phyloP scores from a whole-genome alignment of 306 rosid genomes.

The Prosopis cineraria region DNA sequence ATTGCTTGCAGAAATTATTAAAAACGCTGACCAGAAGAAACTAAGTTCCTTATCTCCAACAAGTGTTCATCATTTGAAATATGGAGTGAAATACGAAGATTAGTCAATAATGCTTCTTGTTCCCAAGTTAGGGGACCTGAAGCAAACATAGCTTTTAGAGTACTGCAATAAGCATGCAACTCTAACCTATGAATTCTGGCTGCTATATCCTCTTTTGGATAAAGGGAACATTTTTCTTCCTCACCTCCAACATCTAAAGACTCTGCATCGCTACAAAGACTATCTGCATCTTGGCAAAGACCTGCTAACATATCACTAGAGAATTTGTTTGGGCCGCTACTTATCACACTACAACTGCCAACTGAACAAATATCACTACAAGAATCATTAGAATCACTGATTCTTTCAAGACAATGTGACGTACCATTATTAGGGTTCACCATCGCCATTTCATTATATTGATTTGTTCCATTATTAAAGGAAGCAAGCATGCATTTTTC shows the following conservation, averaged over 20 bases:
- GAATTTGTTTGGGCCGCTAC: conserved; percentile 43
- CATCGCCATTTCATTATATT: conserved; percentile 47
- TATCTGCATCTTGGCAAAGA: conserved; percentile 52
- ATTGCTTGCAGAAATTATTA: conserved; percentile 26
- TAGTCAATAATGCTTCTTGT: conserved; percentile 76
- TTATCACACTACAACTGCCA: conserved; percentile 79
- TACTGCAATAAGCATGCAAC: conserved; percentile 67
- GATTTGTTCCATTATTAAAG: conserved; percentile 47
- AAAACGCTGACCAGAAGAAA: conserved; percentile 39
- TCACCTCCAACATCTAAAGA: conserved; percentile 51
- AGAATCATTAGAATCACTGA: conserved; percentile 48
- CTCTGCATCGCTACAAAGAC: conserved; percentile 65
- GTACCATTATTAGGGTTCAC: conserved; percentile 38
- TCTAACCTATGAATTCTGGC: conserved; percentile 71
- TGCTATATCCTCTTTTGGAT: conserved; percentile 45
- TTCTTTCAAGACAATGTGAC: conserved; percentile 51
- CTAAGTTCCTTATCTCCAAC: conserved; percentile 44
- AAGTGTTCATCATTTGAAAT: conserved; percentile 82
- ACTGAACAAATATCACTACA: conserved; percentile 71
- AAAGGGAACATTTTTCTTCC: conserved; percentile 44
- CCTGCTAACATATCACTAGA: conserved; percentile 51
- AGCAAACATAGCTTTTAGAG: conserved; percentile 69
- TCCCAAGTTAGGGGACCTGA: conserved; percentile 96
- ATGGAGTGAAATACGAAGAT: conserved; percentile 79
- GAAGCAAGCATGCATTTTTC: conserved; percentile 60